Base-by-base conservation (phyloP, 371 early-diverging fungal species). In the Rhizopus microsporus region DNA sequence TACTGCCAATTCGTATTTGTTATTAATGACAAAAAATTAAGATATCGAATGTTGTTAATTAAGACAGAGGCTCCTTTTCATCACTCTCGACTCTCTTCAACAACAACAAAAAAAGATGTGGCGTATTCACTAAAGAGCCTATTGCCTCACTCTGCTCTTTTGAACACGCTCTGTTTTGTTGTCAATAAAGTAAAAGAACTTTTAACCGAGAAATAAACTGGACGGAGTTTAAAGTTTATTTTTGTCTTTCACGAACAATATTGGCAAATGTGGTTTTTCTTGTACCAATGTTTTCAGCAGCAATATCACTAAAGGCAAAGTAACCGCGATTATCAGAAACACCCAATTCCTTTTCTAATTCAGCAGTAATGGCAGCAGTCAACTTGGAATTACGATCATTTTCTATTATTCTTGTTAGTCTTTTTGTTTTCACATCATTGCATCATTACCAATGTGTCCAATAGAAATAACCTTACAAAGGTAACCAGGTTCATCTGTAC, bases 401-500 rank as follows among this genome's bases (percentile, higher is more conserved):
- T 40, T 67, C 78, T 75, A 46, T 39, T 17, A 4, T 8, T 43
- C 15, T 35, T 15, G 52, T 48, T 37, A 30, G 34, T 13, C 4
- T 34, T 47, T 16, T 38, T 45, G 16, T 16, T 50, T 43, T 33
- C 10, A 9, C 2, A 7, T 10, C 9, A 16, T 15, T 3, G 13
- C 7, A 30, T 47, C 60, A 23, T 50, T 71, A 76, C 71, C 67
- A 51, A 78, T 73, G 45, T 73, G 54, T 23, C 76, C 79, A 57
- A 78, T 78, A 5, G 76, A 75, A 8, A 63, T 62, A 30, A 78
- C 61, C 55, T 74, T 73, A 38, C 60, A 74, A 48, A 75, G 63
- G 62, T 65, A 75, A 3, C 69, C 71, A 43, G 74, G 65, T 10
- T 67, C 68, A 40, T 57, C 62, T 34, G 56, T 54, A 9, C 79